Evolutionary conservation across 177 flowering plant genomes (phyloP).

Genomic region (Vitis hybrid): DNA sequence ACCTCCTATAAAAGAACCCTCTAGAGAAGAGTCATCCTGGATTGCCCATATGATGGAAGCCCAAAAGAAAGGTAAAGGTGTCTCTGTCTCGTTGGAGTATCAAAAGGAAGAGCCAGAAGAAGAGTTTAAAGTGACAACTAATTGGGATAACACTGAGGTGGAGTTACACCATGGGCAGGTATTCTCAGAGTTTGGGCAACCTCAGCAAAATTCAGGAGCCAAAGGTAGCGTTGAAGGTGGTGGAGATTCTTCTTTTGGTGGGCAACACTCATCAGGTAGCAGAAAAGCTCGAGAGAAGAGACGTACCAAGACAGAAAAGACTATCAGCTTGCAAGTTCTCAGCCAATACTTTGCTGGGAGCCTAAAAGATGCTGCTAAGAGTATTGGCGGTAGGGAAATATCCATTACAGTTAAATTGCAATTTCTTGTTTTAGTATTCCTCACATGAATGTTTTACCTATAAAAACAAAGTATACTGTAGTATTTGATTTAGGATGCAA

Average conservation of each 20-base stretch:
- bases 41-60: constrained; percentile 33
- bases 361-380: constrained; percentile 92
- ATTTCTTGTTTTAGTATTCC: not conserved
- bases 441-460: not conserved
- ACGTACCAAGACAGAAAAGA: constrained; percentile 62
- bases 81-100: constrained; percentile 28
- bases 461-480: not conserved
- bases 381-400: constrained; percentile 66
- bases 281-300: constrained; percentile 50
- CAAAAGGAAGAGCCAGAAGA: constrained; percentile 35
- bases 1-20: constrained; percentile 13
- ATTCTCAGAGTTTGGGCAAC: constrained; percentile 17
- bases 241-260: constrained; percentile 35
- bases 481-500: not conserved
- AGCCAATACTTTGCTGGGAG: constrained; percentile 83
- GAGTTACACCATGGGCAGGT: constrained; percentile 20
- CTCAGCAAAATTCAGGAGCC: constrained; percentile 19
- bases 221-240: constrained; percentile 24
- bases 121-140: constrained; percentile 36
- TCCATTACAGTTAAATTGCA: not conserved
- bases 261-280: constrained; percentile 18
- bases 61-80: constrained; percentile 38
- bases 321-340: constrained; percentile 72
- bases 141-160: constrained; percentile 30
- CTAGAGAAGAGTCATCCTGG: constrained; percentile 35